phyloP scores from a whole-genome alignment of 164 flowering plant genomes.

The Vitis vinifera region DNA sequence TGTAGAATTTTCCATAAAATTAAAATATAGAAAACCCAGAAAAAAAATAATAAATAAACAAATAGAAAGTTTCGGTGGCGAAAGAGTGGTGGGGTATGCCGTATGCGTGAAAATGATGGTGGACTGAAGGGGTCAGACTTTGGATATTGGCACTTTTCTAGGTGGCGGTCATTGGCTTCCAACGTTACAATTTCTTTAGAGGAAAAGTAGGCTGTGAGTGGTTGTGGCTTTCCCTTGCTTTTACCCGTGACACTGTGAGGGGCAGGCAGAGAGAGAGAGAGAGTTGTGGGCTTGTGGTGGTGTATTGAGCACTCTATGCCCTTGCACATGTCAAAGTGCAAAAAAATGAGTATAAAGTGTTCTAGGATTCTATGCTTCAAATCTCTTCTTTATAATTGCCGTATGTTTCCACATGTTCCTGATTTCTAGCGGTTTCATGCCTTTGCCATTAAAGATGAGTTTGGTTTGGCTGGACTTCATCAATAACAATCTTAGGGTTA shows the following conservation, averaged over 20 bases:
- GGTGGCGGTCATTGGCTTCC: slow-evolving; percentile 9
- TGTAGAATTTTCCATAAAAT: no score
- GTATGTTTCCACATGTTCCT: no score
- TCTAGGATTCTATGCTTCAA: no score
- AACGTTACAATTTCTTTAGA: slow-evolving; percentile 24
- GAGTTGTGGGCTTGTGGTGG: slow-evolving; percentile 13
- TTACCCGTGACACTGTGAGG: slow-evolving; percentile 9
- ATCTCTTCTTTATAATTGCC: no score
- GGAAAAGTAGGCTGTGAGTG: not conserved
- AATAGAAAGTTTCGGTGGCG: not conserved
- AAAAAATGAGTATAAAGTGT: no score
- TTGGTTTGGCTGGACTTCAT: no score
- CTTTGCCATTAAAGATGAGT: no score
- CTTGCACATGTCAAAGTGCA: slow-evolving; percentile 11
- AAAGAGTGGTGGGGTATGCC: not conserved
- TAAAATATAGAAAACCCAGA: no score
- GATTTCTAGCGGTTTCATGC: no score
- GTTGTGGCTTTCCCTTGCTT: not conserved
- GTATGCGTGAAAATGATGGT: slow-evolving; percentile 6
- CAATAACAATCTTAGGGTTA: no score
- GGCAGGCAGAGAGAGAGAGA: not conserved
- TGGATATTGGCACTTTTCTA: not conserved
- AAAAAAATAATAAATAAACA: not conserved
- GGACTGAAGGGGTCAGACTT: not conserved
- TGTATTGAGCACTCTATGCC: not conserved